These are phyloP conservation scores for Malassezia furfur DNA, from an alignment of 1,284 basidiomycete species.

Conservation along the genomic window DNA sequence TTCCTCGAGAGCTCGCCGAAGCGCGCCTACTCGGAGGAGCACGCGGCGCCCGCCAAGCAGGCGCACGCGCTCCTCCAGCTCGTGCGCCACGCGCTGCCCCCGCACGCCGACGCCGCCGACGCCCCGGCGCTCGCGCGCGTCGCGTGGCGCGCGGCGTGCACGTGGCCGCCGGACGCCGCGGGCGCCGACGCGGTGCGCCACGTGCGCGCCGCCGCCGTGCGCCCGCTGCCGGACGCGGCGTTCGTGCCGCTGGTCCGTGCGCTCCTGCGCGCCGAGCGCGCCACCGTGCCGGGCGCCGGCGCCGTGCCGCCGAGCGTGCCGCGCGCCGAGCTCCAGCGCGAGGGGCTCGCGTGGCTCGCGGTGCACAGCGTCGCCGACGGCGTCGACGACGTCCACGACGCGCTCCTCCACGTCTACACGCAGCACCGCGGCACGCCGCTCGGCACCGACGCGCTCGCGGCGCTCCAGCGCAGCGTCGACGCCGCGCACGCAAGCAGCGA, in stretches of 20 bases:
- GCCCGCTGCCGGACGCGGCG: slow-evolving; percentile 24
- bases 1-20: slow-evolving; percentile 33
- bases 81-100: slow-evolving; percentile 24
- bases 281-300: slow-evolving; percentile 22
- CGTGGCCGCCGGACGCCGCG: slow-evolving; percentile 2
- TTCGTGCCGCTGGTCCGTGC: slow-evolving; percentile 22
- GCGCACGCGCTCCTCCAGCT: slow-evolving; percentile 32
- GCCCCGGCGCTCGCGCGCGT: too few species aligned
- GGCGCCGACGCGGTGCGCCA: slow-evolving; percentile 5
- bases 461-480: slow-evolving; percentile 24
- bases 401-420: slow-evolving; percentile 6
- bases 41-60: slow-evolving; percentile 28
- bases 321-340: background rate
- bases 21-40: slow-evolving; percentile 36
- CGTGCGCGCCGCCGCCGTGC: slow-evolving; percentile 27
- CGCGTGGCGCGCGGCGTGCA: slow-evolving; percentile 9
- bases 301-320: background rate
- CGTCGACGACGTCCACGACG: slow-evolving; percentile 1
- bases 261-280: slow-evolving; percentile 21
- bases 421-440: slow-evolving; percentile 9
- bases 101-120: too few species aligned
- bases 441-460: slow-evolving; percentile 25
- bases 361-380: background rate
- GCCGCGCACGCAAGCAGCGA: slow-evolving; percentile 16
- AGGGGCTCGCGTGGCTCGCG: slow-evolving; percentile 1